Base-by-base conservation (phyloP, 2,329 filamentous ascomycete genomes). In the Alternaria sp. region DNA sequence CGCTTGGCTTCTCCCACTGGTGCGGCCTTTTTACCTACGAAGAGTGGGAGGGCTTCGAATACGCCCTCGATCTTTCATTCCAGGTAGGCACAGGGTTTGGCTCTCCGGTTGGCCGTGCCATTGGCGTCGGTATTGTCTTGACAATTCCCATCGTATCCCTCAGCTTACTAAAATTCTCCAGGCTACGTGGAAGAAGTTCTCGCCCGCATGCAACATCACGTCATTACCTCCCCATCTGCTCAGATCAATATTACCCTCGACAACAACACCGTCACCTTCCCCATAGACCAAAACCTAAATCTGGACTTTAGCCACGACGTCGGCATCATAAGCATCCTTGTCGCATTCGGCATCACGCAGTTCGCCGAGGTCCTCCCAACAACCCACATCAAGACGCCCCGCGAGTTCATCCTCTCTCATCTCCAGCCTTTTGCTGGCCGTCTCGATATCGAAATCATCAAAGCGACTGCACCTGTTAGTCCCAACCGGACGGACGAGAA, bases 281-380 rank as follows among this genome's bases (percentile, higher is more conserved):
- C 90, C 0, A 78, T 90, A 4, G 85, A 92, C 71, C 91, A 93
- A 72, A 84, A 81, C 23, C 80, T 93, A 14, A 92, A 92, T 74
- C 85, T 93, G 49, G 90, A 93, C 79, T 93, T 93, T 74, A 88
- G 85, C 14, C 90, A 93, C 74, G 90, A 93, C 76, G 89, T 88
- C 31, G 91, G 90, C 72, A 90, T 91, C 59, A 81, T 88, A 66
- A 84, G 84, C 26, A 85, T 92, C 63, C 79, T 93, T 4, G 87
- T 89, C 0, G 90, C 90, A 0, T 90, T 93, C 60, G 90, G 90
- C 1, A 80, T 93, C 45, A 86, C 79, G 3, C 90, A 93, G 70
- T 92, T 93, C 70, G 80, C 84, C 21, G 78, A 71, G n/a, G 54
- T 84, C 13, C 80, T 92, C 3, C 85, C 87, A 0, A 79, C 83